phyloP scores from a whole-genome alignment of 768 basidiomycete genomes.

The Suillus brevipes region DNA sequence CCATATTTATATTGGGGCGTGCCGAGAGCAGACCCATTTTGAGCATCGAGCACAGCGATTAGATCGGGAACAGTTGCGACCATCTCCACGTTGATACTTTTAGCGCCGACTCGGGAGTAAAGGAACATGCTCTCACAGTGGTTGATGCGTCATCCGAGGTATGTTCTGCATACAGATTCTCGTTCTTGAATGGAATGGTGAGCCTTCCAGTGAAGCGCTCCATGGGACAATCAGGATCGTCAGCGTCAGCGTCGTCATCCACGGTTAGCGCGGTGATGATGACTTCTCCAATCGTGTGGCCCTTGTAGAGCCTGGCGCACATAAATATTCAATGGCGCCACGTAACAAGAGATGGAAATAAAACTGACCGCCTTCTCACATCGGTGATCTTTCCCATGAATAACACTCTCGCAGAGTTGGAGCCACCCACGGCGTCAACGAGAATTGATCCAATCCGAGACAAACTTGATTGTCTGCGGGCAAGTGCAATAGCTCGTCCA shows the following conservation, averaged over 20 bases:
- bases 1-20: constrained; percentile 66
- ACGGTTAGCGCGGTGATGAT: constrained; percentile 29
- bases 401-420: constrained; percentile 39
- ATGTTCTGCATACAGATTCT: constrained; percentile 54
- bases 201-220: constrained; percentile 35
- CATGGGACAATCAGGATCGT: constrained; percentile 20
- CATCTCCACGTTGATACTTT: constrained; percentile 33
- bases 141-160: constrained; percentile 29
- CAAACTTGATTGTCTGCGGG: constrained; percentile 47
- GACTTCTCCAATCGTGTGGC: constrained; percentile 41
- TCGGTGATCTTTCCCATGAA: constrained; percentile 64
- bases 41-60: constrained; percentile 62
- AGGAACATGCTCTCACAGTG: constrained; percentile 15
- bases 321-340: background rate
- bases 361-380: constrained; percentile 38
- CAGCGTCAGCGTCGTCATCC: constrained; percentile 30
- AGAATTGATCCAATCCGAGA: constrained; percentile 36
- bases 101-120: constrained; percentile 1
- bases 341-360: background rate
- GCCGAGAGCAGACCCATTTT: constrained; percentile 60
- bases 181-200: constrained; percentile 62
- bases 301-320: constrained; percentile 31
- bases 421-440: constrained; percentile 38
- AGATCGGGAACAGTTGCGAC: constrained; percentile 64
- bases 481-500: constrained; percentile 56